phyloP scores from a whole-genome alignment of 1,284 basidiomycete genomes.

The Fomes fomentarius region DNA sequence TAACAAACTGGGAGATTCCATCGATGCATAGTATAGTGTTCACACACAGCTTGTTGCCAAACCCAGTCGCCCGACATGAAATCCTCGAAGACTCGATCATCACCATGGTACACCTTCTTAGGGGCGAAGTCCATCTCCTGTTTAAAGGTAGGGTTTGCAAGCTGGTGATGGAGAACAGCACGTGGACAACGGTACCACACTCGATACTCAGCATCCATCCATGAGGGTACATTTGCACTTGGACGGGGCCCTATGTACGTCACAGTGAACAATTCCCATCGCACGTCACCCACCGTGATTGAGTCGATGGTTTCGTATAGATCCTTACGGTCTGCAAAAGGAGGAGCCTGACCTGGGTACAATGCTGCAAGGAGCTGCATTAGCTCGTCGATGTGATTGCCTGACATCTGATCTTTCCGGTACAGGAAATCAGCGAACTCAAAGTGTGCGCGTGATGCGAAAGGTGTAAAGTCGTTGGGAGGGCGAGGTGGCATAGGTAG shows the following conservation, averaged over 20 bases:
- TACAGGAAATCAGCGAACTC: background rate
- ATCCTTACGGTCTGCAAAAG: background rate
- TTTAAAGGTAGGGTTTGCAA: conserved; percentile 29
- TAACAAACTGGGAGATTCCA: too few species aligned
- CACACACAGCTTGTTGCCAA: too few species aligned
- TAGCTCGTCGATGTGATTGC: background rate
- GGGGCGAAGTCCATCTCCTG: conserved; percentile 27
- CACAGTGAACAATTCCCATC: background rate
- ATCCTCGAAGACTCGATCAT: too few species aligned
- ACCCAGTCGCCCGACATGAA: too few species aligned
- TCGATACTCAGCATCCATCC: conserved; percentile 24
- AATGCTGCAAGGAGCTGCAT: background rate
- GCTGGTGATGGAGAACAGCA: conserved; percentile 23
- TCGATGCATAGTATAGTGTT: too few species aligned
- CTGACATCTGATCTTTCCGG: background rate
- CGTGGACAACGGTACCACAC: conserved; percentile 27
- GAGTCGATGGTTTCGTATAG: background rate
- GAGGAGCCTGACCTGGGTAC: background rate
- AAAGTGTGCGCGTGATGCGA: background rate
- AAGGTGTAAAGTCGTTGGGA: too few species aligned
- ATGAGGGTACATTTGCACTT: conserved; percentile 10
- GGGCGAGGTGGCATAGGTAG: too few species aligned
- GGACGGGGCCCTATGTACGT: background rate
- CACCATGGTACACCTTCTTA: background rate
- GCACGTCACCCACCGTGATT: background rate